Conservation (phyloP, 2,329 filamentous ascomycete genomes). For the Emergomyces orientalis region DNA sequence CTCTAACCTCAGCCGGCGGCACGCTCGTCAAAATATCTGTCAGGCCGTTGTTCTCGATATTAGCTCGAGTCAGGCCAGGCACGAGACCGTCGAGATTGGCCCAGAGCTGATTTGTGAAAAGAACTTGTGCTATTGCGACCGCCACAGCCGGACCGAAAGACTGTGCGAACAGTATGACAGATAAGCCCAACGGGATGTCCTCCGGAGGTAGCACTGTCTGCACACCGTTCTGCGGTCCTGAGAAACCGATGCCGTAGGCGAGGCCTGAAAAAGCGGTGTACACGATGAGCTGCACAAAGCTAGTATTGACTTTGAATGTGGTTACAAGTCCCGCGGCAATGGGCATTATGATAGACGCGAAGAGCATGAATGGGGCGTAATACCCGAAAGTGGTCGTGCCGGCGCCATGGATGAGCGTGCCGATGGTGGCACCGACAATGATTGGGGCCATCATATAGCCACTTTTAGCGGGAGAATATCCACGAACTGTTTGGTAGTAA, state of each 20-base stretch:
- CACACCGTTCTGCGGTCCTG: slow-evolving; percentile 23
- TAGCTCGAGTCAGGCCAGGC: background rate
- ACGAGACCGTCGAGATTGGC: background rate
- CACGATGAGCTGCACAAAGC: background rate
- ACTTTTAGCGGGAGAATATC: slow-evolving; percentile 16
- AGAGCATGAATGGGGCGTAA: background rate
- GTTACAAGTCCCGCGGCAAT: background rate
- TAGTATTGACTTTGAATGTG: background rate
- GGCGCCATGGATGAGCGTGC: slow-evolving; percentile 25
- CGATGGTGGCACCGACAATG: slow-evolving; percentile 19
- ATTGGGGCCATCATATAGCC: slow-evolving; percentile 24
- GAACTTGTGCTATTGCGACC: slow-evolving; percentile 44
- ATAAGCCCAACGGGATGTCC: slow-evolving; percentile 23
- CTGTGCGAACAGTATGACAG: slow-evolving; percentile 30
- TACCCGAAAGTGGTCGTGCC: background rate
- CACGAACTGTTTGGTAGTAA: slow-evolving; percentile 27
- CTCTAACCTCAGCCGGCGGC: background rate
- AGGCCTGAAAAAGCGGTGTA: slow-evolving; percentile 29
- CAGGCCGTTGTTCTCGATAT: background rate
- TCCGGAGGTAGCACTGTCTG: slow-evolving; percentile 22
- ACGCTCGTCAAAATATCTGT: background rate
- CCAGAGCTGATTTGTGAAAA: slow-evolving; percentile 43
- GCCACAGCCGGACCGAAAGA: slow-evolving; percentile 39
- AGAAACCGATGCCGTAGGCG: slow-evolving; percentile 26
- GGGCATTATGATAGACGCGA: background rate